Evolutionary conservation across 345 rosid genomes (phyloP), one percentile per base, ranked within the genome.

Genomic region (Dovyalis caffra): DNA sequence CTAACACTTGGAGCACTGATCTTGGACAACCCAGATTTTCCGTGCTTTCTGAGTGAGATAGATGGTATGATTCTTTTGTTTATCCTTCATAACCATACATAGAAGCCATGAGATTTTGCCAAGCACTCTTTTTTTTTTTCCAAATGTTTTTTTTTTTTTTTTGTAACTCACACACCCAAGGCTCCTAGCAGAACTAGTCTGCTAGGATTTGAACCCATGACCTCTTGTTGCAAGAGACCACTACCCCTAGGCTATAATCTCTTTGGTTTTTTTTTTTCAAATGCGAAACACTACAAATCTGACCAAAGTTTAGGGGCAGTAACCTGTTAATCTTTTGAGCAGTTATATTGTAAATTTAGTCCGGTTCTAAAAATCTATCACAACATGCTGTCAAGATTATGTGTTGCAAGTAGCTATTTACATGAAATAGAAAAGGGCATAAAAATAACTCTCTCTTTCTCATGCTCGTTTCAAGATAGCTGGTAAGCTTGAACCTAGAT

Each of bases 41-140:
- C 60, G 21, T 68, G 7, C 40, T 37, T 56, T 31, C 9, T 56
- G 61, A 71, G 26, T 56, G 61, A 71, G 26, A 45, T 68, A 21
- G 79, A 79, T 78, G 86, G 76, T 74, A 65, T 43, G 25, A 32
- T 74, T 76, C 70, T 69, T 72, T 58, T 40, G 16, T 71, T 3
- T 43, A 23, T 47, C 53, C 69, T 74, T 51, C 51, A 23, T 53
- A 73, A 40, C 47, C 43, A 74, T 78, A 72, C 69, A 70, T 26
- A 21, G 56, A 77, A 62, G 68, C 62, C 76, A 26, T 37, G 63
- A 74, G 71, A 63, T 77, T 56, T 65, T 76, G 5, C n/a, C n/a
- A n/a, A n/a, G n/a, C n/a, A n/a, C n/a, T n/a, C n/a, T n/a, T n/a
- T n/a, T n/a, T n/a, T n/a, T n/a, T n/a, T n/a, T n/a, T n/a, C n/a